phyloP scores from a whole-genome alignment of 2,329 filamentous ascomycete species.

The Anisogramma anomala region DNA sequence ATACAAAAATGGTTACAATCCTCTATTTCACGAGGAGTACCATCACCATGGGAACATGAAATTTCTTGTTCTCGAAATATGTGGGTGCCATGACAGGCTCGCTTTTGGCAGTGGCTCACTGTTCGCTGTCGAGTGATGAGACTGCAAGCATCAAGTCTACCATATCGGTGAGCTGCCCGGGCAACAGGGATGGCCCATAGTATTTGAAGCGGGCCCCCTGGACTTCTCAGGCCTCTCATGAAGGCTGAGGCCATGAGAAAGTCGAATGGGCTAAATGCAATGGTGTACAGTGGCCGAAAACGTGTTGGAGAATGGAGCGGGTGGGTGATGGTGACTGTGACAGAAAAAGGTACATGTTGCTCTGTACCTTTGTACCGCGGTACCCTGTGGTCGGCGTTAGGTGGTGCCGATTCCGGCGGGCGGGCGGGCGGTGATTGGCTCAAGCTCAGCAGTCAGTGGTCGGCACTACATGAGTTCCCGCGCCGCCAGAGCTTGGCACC shows the following conservation, averaged over 20 bases:
- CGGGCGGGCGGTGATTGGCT: neutral
- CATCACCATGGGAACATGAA: neutral
- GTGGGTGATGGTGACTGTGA: neutral
- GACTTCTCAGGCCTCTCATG: conserved; percentile 3
- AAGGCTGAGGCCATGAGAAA: conserved; percentile 7
- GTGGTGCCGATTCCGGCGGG: conserved; percentile 4
- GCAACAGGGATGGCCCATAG: neutral
- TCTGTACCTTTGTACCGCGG: conserved; percentile 10
- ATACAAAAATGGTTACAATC: conserved; percentile 34
- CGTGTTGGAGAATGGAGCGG: no score
- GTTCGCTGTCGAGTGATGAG: neutral
- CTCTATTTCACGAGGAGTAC: conserved; percentile 21
- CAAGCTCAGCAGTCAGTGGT: no score
- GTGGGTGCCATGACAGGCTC: neutral
- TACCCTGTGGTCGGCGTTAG: neutral
- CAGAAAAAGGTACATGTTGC: conserved; percentile 8
- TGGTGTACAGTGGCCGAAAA: neutral
- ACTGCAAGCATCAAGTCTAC: neutral
- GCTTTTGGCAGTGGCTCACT: neutral
- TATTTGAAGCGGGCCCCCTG: conserved; percentile 1
- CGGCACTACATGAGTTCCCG: no score
- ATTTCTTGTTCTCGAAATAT: neutral
- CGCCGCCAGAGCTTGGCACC: conserved; percentile 22
- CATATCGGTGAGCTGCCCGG: neutral
- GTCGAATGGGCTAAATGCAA: neutral